Evolutionary conservation across 192 early-diverging fungal genomes (phyloP), one percentile per base, ranked within the genome.

Genomic region (Spizellomyces punctatus): DNA sequence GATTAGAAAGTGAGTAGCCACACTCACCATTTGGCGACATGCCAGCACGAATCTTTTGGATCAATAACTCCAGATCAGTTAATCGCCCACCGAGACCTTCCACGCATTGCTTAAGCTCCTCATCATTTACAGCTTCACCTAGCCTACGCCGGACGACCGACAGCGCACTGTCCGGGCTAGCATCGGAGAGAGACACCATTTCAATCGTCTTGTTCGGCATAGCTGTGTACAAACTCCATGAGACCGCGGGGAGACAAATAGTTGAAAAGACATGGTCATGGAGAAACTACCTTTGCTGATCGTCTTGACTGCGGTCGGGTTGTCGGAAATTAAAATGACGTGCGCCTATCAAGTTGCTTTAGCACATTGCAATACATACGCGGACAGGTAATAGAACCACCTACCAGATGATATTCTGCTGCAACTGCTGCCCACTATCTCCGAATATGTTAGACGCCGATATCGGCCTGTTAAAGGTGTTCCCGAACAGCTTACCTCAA

Each of bases 51-150:
- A 98, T 90, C 73, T 98, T 98, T 64, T 94, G 91, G 44, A 95
- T 88, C 73, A 97, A 87, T 10, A 94, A 71, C 76, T 95, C 89
- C 44, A 99, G 77, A 79, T 99, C 95, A 44, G 90, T 93, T 16
- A 96, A 76, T 16, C 98, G 87, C 17, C 98, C 98, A 36, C 96
- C 98, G 12, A 99, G 81, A 1, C 84, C 84, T 22, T 81, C 65
- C 14, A 96, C 91, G 83, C 82, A 9, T 64, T 45, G 46, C 52
- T 64, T 57, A 17, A 82, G 56, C 16, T 46, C 62, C 0, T 49
- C 54, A 10, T 48, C 54, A 10, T 56, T 16, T 19, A 14, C 9
- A 76, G 72, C 16, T 48, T 48, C 64, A 5, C 27, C 64, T 7
- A 89, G 75, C 57, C 84, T 79, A 17, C 77, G 64, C 67, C 83